Percentiles rank a stretch among this genome's conserved stretches.
Conservation (phyloP, 257 asterid species). For the Nicotiana tomentosiformis region DNA sequence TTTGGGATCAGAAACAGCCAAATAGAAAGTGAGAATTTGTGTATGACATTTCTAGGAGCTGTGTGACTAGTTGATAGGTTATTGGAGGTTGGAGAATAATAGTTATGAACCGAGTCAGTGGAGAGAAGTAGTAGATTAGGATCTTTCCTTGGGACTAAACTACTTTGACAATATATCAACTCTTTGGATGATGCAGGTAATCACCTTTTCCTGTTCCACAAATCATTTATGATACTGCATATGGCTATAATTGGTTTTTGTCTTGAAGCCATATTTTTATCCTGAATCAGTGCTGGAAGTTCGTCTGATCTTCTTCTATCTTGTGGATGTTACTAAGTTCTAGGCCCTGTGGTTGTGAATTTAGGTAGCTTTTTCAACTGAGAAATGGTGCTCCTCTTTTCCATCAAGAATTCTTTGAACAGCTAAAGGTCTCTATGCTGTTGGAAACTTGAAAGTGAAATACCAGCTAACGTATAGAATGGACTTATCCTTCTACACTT, state of each 20-base stretch:
- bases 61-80: neutral
- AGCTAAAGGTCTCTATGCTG: neutral
- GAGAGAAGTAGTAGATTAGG: neutral
- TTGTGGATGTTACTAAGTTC: neutral
- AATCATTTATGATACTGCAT: neutral
- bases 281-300: neutral
- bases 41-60: neutral
- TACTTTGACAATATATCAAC: neutral
- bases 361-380: neutral
- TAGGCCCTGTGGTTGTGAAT: neutral
- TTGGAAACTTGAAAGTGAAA: neutral
- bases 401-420: neutral
- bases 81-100: neutral
- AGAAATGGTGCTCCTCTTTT: neutral
- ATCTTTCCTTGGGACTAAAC: neutral
- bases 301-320: neutral
- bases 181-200: neutral
- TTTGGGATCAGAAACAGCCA: neutral
- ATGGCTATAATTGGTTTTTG: neutral
- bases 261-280: neutral
- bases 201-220: neutral
- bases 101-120: neutral
- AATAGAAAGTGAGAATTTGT: neutral
- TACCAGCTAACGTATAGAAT: neutral
- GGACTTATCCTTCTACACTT: neutral